Base-by-base conservation (phyloP, 2,329 filamentous ascomycete species). In the Lachnellula subtilissima region DNA sequence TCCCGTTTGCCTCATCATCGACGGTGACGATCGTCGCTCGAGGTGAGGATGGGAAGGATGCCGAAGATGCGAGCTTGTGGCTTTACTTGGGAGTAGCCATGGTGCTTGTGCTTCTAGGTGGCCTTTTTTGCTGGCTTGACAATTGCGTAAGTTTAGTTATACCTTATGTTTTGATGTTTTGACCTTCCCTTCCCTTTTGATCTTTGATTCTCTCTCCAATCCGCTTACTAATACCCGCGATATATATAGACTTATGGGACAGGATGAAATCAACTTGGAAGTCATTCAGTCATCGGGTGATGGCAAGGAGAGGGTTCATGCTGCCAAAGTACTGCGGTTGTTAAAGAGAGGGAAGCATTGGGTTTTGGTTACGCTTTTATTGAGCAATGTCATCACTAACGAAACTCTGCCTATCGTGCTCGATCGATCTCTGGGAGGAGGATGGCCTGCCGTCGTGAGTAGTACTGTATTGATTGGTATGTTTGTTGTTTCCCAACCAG, bases 301-400 rank as follows among this genome's bases (percentile, higher is more conserved):
- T 70, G 89, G 86, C 52, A 77, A 85, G 11, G 91, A 97, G 73
- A 86, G 85, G 68, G 89, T 85, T 67, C 89, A 96, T 69, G 93
- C 93, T 0, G 82, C 80, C 52, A 87, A 85, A 62, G 93, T 97
- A 11, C 78, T 95, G 64, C 80, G 84, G 40, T 77, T 97, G 22
- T 75, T 97, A 50, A 85, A 89, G 59, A 87, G 83, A 65, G 93
- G 93, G 65, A 97, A 97, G 71, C 93, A 97, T 72, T 97, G 93
- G 93, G 93, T 97, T 17, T 78, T 97, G 54, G 93, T 97, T 52
- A 97, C 93, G 1, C 76, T 97, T 28, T 80, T 97, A 8, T 77
- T 97, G 54, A 90, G 91, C 71, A 97, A 97, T 71, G 93, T 97
- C 70, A 94, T 97, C 66, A 95, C 93, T 62, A 97, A 97, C 72